A percentile compares a stretch with the other conserved stretches of the same genome.
Evolutionary conservation across 2,329 filamentous ascomycete species (phyloP).

Genomic region (Diaporthe ilicicola): DNA sequence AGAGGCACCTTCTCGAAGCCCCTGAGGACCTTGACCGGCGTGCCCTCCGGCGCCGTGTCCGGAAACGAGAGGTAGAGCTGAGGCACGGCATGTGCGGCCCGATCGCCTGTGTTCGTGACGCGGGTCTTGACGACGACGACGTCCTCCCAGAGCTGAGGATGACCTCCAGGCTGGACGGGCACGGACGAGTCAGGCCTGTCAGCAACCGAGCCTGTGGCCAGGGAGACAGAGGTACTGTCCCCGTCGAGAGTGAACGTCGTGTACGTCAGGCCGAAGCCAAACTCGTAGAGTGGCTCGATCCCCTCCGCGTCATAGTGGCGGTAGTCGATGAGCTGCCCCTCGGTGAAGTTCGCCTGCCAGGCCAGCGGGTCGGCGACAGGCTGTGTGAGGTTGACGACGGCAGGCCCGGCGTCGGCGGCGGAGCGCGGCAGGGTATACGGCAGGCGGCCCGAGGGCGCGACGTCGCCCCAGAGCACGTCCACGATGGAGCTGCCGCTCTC

Average conservation of each 20-base stretch:
- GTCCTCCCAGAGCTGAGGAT: background rate
- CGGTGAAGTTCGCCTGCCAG: constrained; percentile 56
- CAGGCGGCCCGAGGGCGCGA: constrained; percentile 66
- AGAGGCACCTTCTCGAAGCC: constrained; percentile 15
- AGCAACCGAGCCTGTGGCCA: constrained; percentile 37
- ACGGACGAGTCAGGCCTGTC: background rate
- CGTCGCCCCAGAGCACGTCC: constrained; percentile 67
- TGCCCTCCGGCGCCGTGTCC: background rate
- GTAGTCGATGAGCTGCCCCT: constrained; percentile 64
- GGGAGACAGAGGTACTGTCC: constrained; percentile 38
- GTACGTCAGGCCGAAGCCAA: constrained; percentile 64
- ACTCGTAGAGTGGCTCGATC: constrained; percentile 60
- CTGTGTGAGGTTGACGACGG: constrained; percentile 51
- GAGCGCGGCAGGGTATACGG: constrained; percentile 66
- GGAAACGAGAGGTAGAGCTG: constrained; percentile 23
- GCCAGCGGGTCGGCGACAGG: constrained; percentile 51
- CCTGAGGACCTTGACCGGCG: constrained; percentile 5
- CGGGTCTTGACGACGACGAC: background rate
- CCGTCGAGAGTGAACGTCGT: constrained; percentile 36
- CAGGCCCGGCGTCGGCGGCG: constrained; percentile 47
- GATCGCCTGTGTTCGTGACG: background rate
- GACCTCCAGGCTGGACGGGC: background rate
- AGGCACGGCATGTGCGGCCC: background rate
- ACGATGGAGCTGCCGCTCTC: constrained; percentile 68
- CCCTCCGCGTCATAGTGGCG: constrained; percentile 58